These are phyloP conservation scores for Ophiorrhiza pumila DNA, from an alignment of 257 asterid species.

Conservation along the genomic window DNA sequence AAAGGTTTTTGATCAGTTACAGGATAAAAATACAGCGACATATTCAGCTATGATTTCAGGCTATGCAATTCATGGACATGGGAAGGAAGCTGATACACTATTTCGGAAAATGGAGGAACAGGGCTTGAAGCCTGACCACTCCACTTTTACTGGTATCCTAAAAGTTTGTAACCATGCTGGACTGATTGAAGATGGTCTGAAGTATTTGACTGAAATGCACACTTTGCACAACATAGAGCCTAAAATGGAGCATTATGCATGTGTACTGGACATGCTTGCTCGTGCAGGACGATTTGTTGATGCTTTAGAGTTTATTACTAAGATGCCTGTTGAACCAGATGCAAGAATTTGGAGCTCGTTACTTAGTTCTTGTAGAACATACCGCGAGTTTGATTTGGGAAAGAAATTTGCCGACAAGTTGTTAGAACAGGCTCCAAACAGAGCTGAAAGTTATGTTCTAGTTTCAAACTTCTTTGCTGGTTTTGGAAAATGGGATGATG, in stretches of 20 bases:
- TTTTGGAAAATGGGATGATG: conserved; percentile 32
- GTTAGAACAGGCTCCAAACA: conserved; percentile 23
- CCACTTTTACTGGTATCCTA: conserved; percentile 25
- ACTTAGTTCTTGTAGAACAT: conserved; percentile 28
- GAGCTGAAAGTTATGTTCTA: conserved; percentile 31
- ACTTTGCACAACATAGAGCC: conserved; percentile 23
- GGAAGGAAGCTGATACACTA: conserved; percentile 23
- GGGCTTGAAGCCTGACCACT: conserved; percentile 24
- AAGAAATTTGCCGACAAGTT: conserved; percentile 25
- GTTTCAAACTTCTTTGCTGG: conserved; percentile 32
- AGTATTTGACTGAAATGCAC: conserved; percentile 28
- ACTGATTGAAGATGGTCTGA: conserved; percentile 27
- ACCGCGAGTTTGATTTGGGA: conserved; percentile 23
- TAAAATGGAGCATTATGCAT: conserved; percentile 34
- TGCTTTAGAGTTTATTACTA: conserved; percentile 22
- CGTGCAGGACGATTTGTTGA: conserved; percentile 34
- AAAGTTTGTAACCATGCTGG: conserved; percentile 37
- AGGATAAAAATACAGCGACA: conserved; percentile 22
- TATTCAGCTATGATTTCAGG: conserved; percentile 35
- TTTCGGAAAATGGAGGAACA: conserved; percentile 21
- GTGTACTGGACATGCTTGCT: conserved; percentile 35
- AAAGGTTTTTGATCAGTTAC: conserved; percentile 23
- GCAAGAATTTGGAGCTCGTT: conserved; percentile 31
- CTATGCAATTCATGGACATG: conserved; percentile 35
- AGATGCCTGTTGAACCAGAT: conserved; percentile 32